Evolutionary conservation across 164 flowering plant species (phyloP).

Genomic region (Santalum album): DNA sequence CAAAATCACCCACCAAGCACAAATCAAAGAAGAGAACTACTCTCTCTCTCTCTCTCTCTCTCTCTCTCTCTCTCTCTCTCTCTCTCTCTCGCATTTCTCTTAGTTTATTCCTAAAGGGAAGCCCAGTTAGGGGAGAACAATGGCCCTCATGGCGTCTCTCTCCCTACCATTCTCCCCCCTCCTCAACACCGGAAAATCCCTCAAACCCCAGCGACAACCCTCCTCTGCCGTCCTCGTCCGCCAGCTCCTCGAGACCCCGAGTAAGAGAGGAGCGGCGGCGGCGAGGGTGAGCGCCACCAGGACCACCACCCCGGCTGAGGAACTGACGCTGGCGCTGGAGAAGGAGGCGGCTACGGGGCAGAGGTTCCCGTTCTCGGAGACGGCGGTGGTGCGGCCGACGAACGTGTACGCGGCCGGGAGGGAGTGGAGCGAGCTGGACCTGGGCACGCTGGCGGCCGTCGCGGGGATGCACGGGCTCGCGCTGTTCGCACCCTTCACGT

Average conservation of each 20-base stretch:
- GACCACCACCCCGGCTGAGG: background rate
- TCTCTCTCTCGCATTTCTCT: background rate
- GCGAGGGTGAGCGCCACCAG: background rate
- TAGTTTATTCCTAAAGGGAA: background rate
- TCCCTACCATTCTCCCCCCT: background rate
- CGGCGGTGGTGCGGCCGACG: background rate
- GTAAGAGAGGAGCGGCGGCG: background rate
- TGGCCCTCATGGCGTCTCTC: background rate
- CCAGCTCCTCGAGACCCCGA: background rate
- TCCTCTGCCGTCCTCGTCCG: background rate
- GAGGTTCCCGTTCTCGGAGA: background rate
- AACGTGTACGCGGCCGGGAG: background rate
- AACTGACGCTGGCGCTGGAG: background rate
- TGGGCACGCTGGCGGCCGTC: background rate
- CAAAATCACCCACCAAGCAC: background rate
- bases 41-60: background rate
- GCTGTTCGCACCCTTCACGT: background rate
- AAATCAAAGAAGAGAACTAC: no score
- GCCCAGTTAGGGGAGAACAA: background rate
- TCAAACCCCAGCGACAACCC: no score
- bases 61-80: background rate
- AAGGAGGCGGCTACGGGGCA: background rate
- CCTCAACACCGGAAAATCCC: background rate
- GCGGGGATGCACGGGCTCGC: conserved; percentile 1
- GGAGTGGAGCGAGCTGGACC: background rate